A percentile compares a stretch with the other conserved stretches of the same genome.
Evolutionary conservation across 495 filamentous ascomycete genomes (phyloP).

Genomic region (Talaromyces thailandensis): DNA sequence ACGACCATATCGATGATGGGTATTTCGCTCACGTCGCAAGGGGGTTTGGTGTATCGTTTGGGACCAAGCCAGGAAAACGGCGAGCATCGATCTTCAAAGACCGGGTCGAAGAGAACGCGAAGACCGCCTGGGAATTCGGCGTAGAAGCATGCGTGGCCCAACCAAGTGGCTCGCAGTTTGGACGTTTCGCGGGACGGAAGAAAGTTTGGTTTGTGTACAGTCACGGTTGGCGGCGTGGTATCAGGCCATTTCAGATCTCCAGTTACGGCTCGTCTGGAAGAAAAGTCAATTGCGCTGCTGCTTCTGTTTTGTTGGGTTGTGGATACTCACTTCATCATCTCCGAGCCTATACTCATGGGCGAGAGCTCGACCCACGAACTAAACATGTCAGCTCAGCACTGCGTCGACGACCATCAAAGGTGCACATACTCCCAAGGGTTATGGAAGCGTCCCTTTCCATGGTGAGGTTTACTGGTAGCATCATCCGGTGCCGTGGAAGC

Average conservation of each 20-base stretch:
- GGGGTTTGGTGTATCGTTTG: slow-evolving; percentile 70
- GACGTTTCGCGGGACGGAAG: slow-evolving; percentile 48
- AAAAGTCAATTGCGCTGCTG: not conserved
- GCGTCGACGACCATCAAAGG: not conserved
- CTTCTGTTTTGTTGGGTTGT: not conserved
- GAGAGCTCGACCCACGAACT: slow-evolving; percentile 24
- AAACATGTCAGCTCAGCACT: not conserved
- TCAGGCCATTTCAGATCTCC: slow-evolving; percentile 52
- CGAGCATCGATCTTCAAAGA: slow-evolving; percentile 81
- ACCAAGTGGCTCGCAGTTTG: slow-evolving; percentile 82
- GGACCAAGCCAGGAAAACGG: slow-evolving; percentile 67
- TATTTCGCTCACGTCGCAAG: slow-evolving; percentile 71
- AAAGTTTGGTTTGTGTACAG: slow-evolving; percentile 62
- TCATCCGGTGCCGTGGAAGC: slow-evolving; percentile 45
- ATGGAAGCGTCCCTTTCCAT: slow-evolving; percentile 47
- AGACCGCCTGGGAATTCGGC: slow-evolving; percentile 86
- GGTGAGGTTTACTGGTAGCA: slow-evolving; percentile 44
- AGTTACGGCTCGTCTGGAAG: slow-evolving; percentile 36
- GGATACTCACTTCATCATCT: not conserved
- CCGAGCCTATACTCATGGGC: not conserved
- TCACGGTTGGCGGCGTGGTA: slow-evolving; percentile 57
- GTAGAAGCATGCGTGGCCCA: slow-evolving; percentile 91
- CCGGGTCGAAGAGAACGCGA: slow-evolving; percentile 89
- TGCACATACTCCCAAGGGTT: slow-evolving; percentile 53
- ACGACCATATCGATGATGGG: slow-evolving; percentile 81